Evolutionary conservation across 2,329 filamentous ascomycete genomes (phyloP), one percentile per base, ranked within the genome.

Genomic region (Epichloe uncinata): DNA sequence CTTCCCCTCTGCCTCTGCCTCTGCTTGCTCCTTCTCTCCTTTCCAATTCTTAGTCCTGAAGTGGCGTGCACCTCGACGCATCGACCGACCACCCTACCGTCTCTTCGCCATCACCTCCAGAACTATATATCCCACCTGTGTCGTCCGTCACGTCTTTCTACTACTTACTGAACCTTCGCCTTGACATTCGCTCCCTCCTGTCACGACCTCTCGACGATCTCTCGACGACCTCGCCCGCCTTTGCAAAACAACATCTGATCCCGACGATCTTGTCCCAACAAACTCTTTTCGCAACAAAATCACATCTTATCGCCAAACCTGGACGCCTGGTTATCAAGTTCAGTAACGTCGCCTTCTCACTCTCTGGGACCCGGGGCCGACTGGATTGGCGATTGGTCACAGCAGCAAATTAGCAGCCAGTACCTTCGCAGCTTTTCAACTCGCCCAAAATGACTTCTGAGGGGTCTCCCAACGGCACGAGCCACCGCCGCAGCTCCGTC

Each of bases 401-500:
- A 18, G 12, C 18, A 42, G 42, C 26, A 44, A 4, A 34, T 20
- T 7, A 44, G 7, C n/a, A 48, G 5, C 15, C 22, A 40, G 20
- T 13, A 11, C 18, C 33, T 34, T n/a, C 2, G 33, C 41, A 42
- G 34, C 15, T 43, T 13, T 37, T 44, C 16, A 36, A 42, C 42
- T 50, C 45, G 35, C 18, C 53, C 56, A 56, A 48, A 52, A 66
- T 67, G 62, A 63, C 64, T 53, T 60, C 64, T 50, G 66, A 69
- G 57, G 66, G 57, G 54, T 52, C 56, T 51, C 61, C 58, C 55
- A 65, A 62, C 53, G 62, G 59, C 55, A 56, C 55, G 58, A 71
- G 74, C 59, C 65, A 73, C 53, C 74, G 75, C 58, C 74, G 78
- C 58, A 71, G 74, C 56, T 80, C 77, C 53, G 72, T 80, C 60